A percentile compares a stretch with the other conserved stretches of the same genome.
Conservation (phyloP, 768 basidiomycete genomes). For the Leccinum uliginosum region DNA sequence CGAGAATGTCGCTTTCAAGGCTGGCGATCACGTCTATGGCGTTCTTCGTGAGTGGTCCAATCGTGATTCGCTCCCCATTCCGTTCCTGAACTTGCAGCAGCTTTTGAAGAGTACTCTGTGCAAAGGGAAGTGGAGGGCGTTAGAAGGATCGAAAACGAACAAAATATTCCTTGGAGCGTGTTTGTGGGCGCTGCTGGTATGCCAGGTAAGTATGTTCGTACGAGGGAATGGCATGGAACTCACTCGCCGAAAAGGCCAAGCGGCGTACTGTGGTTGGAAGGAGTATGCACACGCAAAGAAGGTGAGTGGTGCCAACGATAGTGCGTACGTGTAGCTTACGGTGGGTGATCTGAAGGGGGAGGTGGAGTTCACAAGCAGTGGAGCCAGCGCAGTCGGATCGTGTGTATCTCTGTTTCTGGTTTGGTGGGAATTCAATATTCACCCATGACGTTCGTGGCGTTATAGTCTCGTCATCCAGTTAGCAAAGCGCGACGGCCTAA, state of each 20-base stretch:
- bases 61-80: slow-evolving; percentile 35
- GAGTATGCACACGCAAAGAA: slow-evolving; percentile 15
- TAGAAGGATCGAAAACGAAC: slow-evolving; percentile 20
- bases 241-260: slow-evolving; percentile 20
- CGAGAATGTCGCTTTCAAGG: slow-evolving; percentile 4
- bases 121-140: neutral
- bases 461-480: slow-evolving; percentile 44
- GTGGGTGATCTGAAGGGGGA: slow-evolving; percentile 35
- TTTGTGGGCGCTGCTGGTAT: slow-evolving; percentile 33
- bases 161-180: slow-evolving; percentile 28
- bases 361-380: slow-evolving; percentile 43
- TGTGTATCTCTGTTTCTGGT: slow-evolving; percentile 26
- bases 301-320: slow-evolving; percentile 16
- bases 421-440: slow-evolving; percentile 2
- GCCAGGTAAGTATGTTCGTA: slow-evolving; percentile 9
- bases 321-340: neutral
- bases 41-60: slow-evolving; percentile 31
- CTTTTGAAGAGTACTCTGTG: slow-evolving; percentile 17
- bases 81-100: slow-evolving; percentile 36
- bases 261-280: slow-evolving; percentile 17
- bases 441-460: neutral
- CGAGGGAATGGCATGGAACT: neutral
- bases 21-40: slow-evolving; percentile 9
- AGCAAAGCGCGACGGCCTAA: slow-evolving; percentile 46
- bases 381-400: slow-evolving; percentile 53